These are phyloP conservation scores for Wickerhamiella spandovensis DNA, from an alignment of 805 yeast genomes.

Conservation along the genomic window DNA sequence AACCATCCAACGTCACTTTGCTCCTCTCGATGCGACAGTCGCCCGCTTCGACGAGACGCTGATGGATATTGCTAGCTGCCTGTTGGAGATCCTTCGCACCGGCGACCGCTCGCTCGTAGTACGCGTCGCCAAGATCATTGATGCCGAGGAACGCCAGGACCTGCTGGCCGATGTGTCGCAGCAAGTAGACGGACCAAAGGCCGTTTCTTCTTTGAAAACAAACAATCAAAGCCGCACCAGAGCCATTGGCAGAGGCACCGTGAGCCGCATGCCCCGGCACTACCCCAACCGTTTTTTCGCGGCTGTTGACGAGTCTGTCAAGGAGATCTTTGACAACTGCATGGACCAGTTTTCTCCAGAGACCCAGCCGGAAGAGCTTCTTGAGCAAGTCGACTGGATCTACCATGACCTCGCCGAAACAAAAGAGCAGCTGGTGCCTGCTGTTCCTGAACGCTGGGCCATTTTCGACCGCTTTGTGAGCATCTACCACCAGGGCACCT, in stretches of 20 bases:
- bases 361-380: slow-evolving; percentile 39
- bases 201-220: neutral
- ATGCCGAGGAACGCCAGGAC: slow-evolving; percentile 71
- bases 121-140: slow-evolving; percentile 63
- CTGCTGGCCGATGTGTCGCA: slow-evolving; percentile 32
- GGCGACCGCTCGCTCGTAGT: slow-evolving; percentile 56
- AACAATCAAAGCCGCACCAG: neutral
- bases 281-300: slow-evolving; percentile 50
- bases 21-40: slow-evolving; percentile 36
- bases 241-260: neutral
- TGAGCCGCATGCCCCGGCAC: slow-evolving; percentile 32
- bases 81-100: slow-evolving; percentile 61
- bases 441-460: slow-evolving; percentile 67
- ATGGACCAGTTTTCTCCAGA: slow-evolving; percentile 37
- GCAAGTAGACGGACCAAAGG: neutral
- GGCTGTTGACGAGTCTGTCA: slow-evolving; percentile 45
- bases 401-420: slow-evolving; percentile 66
- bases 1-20: slow-evolving; percentile 45
- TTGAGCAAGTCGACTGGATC: slow-evolving; percentile 69
- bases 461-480: slow-evolving; percentile 47
- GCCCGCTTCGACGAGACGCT: slow-evolving; percentile 48
- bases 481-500: slow-evolving; percentile 54
- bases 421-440: slow-evolving; percentile 39
- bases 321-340: slow-evolving; percentile 56
- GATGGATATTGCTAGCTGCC: slow-evolving; percentile 49